These are phyloP conservation scores for Meripilus lineatus DNA, from an alignment of 1,284 basidiomycete species.

Conservation along the genomic window DNA sequence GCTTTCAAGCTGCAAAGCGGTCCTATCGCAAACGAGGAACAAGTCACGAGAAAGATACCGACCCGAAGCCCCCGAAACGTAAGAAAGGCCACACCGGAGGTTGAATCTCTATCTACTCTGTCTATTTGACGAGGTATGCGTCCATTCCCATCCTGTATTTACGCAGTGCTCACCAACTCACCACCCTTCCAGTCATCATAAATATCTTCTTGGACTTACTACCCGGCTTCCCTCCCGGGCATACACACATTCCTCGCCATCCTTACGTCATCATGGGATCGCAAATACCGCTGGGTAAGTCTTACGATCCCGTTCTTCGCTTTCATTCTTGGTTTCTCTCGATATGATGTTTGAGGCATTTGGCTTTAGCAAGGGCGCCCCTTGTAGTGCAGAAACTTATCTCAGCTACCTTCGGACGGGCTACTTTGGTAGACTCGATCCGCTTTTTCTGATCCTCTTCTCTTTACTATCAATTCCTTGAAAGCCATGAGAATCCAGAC, in stretches of 20 bases:
- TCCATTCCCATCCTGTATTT: too few species aligned
- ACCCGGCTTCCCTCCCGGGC: too few species aligned
- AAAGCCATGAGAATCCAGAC: too few species aligned
- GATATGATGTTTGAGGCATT: slow-evolving; percentile 89
- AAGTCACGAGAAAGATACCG: neutral
- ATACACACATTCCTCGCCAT: too few species aligned
- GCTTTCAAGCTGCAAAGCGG: neutral
- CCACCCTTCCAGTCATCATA: too few species aligned
- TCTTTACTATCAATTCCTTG: too few species aligned
- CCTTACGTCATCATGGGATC: too few species aligned
- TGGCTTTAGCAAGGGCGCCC: slow-evolving; percentile 73
- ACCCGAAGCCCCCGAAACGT: neutral
- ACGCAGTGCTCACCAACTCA: too few species aligned
- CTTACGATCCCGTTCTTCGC: too few species aligned
- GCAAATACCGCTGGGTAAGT: too few species aligned
- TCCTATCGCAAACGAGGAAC: neutral
- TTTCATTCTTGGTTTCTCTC: neutral
- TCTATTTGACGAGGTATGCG: too few species aligned
- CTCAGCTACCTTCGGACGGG: slow-evolving; percentile 53
- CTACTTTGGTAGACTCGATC: neutral
- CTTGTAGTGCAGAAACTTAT: slow-evolving; percentile 55
- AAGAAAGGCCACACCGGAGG: neutral
- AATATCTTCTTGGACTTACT: too few species aligned
- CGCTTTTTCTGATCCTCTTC: neutral
- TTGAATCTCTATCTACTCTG: neutral